phyloP scores from a whole-genome alignment of 805 yeast genomes.

The Barnettozyma vustinii region DNA sequence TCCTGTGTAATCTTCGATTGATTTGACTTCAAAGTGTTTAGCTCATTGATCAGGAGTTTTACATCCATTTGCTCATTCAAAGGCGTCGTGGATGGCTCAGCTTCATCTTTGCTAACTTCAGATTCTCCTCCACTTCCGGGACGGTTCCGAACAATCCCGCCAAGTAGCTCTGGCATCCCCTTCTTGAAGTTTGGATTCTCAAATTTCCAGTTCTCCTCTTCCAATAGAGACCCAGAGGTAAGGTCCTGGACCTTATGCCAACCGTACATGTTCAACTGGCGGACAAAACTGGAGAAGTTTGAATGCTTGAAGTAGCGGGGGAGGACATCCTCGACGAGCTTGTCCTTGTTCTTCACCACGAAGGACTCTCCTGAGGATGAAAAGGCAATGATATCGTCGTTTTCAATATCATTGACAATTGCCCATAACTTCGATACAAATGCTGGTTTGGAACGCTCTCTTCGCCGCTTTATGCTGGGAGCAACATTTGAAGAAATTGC shows the following conservation, averaged over 20 bases:
- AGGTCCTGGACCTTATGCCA: slow-evolving; percentile 98
- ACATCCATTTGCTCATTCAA: slow-evolving; percentile 8
- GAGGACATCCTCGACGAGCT: slow-evolving; percentile 71
- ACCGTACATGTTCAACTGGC: slow-evolving; percentile 97
- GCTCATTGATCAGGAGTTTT: slow-evolving; percentile 38
- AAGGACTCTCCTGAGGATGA: slow-evolving; percentile 44
- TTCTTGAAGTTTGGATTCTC: slow-evolving; percentile 71
- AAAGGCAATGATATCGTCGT: neutral
- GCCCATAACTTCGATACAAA: slow-evolving; percentile 92
- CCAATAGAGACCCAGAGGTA: slow-evolving; percentile 60
- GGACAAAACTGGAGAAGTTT: slow-evolving; percentile 93
- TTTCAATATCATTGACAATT: slow-evolving; percentile 65
- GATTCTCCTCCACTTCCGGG: slow-evolving; percentile 19
- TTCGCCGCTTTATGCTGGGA: neutral
- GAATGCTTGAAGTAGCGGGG: slow-evolving; percentile 94
- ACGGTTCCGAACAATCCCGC: slow-evolving; percentile 75
- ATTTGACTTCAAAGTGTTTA: slow-evolving; percentile 55
- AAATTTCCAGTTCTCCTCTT: slow-evolving; percentile 86
- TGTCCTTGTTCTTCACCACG: slow-evolving; percentile 76
- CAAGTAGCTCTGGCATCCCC: slow-evolving; percentile 80
- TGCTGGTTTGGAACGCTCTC: slow-evolving; percentile 56
- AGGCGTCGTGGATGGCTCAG: slow-evolving; percentile 4
- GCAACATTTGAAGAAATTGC: neutral
- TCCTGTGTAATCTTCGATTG: slow-evolving; percentile 83
- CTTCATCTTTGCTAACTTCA: too few relatives aligned